Percentiles rank a stretch among this genome's conserved stretches.
These are phyloP conservation scores for Pyrenophora graminea DNA, from an alignment of 2,329 filamentous ascomycete species.

Conservation along the genomic window DNA sequence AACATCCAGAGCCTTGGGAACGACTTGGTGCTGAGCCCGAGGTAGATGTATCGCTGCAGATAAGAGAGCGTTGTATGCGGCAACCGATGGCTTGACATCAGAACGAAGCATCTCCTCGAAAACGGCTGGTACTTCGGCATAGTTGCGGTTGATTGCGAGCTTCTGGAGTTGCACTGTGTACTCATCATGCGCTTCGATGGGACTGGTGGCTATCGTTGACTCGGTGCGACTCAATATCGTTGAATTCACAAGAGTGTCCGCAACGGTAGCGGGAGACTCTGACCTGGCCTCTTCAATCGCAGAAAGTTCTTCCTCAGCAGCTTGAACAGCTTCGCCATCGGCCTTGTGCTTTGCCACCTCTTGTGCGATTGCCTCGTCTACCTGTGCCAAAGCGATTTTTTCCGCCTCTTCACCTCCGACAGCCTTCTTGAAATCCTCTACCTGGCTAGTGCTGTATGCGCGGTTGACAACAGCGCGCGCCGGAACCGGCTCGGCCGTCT, in stretches of 20 bases:
- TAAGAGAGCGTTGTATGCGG: constrained; percentile 90
- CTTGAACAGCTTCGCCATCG: constrained; percentile 48
- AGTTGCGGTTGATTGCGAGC: constrained; percentile 72
- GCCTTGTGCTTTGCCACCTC: constrained; percentile 70
- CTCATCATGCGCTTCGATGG: constrained; percentile 63
- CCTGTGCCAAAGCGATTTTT: constrained; percentile 71
- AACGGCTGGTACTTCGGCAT: constrained; percentile 84
- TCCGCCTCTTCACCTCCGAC: constrained; percentile 54
- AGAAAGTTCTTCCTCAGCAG: constrained; percentile 39
- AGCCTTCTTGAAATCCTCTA: constrained; percentile 64
- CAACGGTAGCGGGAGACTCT: constrained; percentile 38
- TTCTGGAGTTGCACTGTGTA: constrained; percentile 80
- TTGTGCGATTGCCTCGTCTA: constrained; percentile 80
- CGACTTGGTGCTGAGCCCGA: constrained; percentile 76
- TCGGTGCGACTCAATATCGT: constrained; percentile 34
- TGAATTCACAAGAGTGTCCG: constrained; percentile 35
- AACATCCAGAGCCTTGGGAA: constrained; percentile 89
- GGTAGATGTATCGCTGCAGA: constrained; percentile 83
- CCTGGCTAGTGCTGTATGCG: constrained; percentile 58
- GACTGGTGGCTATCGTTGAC: constrained; percentile 63
- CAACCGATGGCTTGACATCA: constrained; percentile 77
- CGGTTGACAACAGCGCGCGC: constrained; percentile 48
- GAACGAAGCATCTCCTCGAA: constrained; percentile 89
- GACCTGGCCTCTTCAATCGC: constrained; percentile 36
- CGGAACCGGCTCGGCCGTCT: constrained; percentile 34